phyloP scores from a whole-genome alignment of 805 yeast genomes.

The Saccharomyces eubayanus region DNA sequence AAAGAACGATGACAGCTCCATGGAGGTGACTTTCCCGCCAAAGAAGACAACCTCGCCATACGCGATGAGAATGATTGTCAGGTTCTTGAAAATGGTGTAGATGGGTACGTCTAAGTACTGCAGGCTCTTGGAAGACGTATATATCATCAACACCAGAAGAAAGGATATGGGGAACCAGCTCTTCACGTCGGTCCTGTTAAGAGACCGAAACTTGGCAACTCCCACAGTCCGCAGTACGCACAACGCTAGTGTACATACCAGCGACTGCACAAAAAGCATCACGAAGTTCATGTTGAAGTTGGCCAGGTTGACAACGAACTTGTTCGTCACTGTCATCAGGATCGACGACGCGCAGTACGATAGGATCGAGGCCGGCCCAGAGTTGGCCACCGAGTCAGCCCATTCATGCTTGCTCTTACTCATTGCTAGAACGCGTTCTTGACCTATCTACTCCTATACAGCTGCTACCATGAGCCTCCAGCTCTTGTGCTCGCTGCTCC shows the following conservation, averaged over 20 bases:
- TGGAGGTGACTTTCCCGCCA: conserved; percentile 81
- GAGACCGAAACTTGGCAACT: conserved; percentile 76
- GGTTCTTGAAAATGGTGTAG: conserved; percentile 94
- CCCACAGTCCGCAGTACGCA: conserved; percentile 64
- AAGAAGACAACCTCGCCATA: conserved; percentile 98
- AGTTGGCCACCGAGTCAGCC: conserved; percentile 34
- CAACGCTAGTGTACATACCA: conserved; percentile 72
- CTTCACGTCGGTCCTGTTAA: conserved; percentile 80
- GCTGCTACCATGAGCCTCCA: not conserved
- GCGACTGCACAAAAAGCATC: conserved; percentile 78
- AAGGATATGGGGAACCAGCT: conserved; percentile 94
- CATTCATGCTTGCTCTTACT: conserved; percentile 12
- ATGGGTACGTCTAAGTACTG: conserved; percentile 89
- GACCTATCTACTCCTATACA: not conserved
- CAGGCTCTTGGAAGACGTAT: conserved; percentile 91
- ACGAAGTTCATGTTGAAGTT: conserved; percentile 79
- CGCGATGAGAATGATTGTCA: conserved; percentile 92
- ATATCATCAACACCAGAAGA: conserved; percentile 85
- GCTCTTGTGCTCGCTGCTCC: not conserved
- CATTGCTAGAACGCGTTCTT: conserved; percentile 7
- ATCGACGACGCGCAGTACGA: conserved; percentile 91
- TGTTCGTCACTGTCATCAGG: conserved; percentile 95
- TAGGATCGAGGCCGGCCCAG: conserved; percentile 56
- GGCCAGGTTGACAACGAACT: conserved; percentile 72
- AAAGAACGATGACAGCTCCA: conserved; percentile 82